Evolutionary conservation across 257 asterid genomes (phyloP).

Genomic region (Solanum megistacrolobum): DNA sequence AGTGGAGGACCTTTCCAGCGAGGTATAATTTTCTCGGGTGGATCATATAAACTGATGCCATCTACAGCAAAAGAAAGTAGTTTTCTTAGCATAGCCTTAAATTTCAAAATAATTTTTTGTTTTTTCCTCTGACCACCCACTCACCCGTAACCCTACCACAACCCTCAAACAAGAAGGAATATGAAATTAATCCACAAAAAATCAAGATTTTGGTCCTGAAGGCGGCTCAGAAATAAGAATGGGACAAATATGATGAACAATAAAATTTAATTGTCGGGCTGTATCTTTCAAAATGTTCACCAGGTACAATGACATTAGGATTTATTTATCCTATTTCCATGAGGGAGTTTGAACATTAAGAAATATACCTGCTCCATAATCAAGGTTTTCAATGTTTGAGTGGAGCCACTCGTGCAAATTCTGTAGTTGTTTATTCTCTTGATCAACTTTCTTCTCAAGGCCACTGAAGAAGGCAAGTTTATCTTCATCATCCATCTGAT

Average conservation of each 20-base stretch:
- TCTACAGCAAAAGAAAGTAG: constrained; percentile 25
- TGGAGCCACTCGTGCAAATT: constrained; percentile 79
- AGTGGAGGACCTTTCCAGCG: constrained; percentile 85
- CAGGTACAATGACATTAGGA: not conserved
- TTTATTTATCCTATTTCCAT: not conserved
- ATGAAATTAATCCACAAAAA: not conserved
- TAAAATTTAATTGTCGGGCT: not conserved
- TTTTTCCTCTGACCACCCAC: not conserved
- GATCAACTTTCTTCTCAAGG: constrained; percentile 82
- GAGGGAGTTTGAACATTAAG: not conserved
- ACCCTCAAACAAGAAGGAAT: not conserved
- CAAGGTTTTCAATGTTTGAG: constrained; percentile 88
- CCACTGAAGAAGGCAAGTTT: constrained; percentile 66
- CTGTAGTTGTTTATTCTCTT: constrained; percentile 55
- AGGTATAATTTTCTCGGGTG: constrained; percentile 80
- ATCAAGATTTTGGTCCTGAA: not conserved
- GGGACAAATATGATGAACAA: not conserved
- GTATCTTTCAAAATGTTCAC: not conserved
- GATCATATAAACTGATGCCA: constrained; percentile 83
- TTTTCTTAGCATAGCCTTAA: not conserved
- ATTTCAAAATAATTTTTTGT: not conserved
- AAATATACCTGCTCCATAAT: constrained; percentile 83
- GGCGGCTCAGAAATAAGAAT: not conserved
- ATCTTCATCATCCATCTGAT: constrained; percentile 62
- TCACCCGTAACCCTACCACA: not conserved